Base-by-base conservation (phyloP, 306 rosid genomes). In the Aeschynomene evenia region DNA sequence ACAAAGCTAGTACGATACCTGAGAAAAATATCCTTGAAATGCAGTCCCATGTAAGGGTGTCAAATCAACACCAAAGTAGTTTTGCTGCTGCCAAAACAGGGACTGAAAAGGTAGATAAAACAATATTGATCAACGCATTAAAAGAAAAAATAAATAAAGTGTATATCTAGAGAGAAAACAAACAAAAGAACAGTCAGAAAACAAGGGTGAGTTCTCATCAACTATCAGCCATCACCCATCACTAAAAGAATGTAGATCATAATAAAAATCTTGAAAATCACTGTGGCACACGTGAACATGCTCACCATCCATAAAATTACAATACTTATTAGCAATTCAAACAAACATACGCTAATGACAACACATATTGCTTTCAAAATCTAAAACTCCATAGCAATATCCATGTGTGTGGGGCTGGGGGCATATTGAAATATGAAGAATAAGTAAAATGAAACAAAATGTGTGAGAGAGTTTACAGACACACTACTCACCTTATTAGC, bases 11-110 rank as follows among this genome's bases (percentile, higher is more conserved):
- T 42, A n/a, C 69, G 15, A 53, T 62, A 92, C 98, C 97, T 90
- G 97, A 60, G 98, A 88, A 80, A 93, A 93, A 70, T 88, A 88
- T 78, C 96, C 98, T 62, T 90, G 86, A 71, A 88, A 93, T 49
- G 98, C 98, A 39, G 98, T 82, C 64, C 86, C 94, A 43, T 90
- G 85, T 80, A 93, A 83, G 45, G 96, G 83, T 18, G 84, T 87
- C 88, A 91, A 89, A 84, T 91, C 82, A 72, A 91, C 97, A 54
- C 97, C 97, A 70, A 70, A 91, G 65, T 88, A 91, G 73, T 85
- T 88, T 72, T 84, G 91, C 65, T 91, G 97, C 85, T 87, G 97
- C 97, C 97, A 91, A 81, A 91, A 91, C 64, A 91, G 87, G 40
- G 93, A 91, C 97, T 91, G 87, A 13, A 64, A 33, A 59, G 20